Percentiles rank a stretch among this genome's conserved stretches.
These are phyloP conservation scores for Candida pseudoviswanathii DNA, from an alignment of 1,139 yeast genomes.

Conservation along the genomic window DNA sequence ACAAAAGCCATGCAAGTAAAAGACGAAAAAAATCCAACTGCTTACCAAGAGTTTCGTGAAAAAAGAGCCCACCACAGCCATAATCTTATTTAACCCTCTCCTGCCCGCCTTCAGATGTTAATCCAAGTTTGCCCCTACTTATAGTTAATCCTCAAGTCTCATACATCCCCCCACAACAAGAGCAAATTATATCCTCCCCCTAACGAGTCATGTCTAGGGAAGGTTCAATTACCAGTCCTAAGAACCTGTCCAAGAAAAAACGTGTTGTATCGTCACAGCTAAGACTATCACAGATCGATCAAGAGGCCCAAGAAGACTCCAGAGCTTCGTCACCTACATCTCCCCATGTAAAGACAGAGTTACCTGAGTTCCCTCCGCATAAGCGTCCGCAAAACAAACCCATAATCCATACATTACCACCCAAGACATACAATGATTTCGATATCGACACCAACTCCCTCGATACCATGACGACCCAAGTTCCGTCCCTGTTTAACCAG, in stretches of 20 bases:
- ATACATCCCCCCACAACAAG: too few relatives aligned
- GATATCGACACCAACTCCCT: slow-evolving; percentile 1
- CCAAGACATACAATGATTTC: neutral
- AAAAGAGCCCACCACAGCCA: neutral
- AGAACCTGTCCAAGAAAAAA: slow-evolving; percentile 4
- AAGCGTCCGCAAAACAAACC: neutral
- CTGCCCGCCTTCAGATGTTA: neutral
- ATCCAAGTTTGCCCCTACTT: neutral
- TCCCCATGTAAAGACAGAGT: neutral
- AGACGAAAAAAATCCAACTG: too few relatives aligned
- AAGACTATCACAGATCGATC: slow-evolving; percentile 9
- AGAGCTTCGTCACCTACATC: neutral
- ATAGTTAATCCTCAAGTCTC: too few relatives aligned
- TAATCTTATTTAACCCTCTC: neutral
- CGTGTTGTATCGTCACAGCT: slow-evolving; percentile 7
- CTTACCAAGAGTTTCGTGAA: neutral
- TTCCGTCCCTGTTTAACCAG: neutral
- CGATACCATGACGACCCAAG: neutral
- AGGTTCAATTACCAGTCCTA: neutral
- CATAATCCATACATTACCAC: neutral
- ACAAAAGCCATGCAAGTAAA: neutral
- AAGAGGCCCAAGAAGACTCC: neutral
- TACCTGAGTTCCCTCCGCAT: neutral
- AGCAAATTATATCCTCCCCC: too few relatives aligned
- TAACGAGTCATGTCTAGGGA: neutral